phyloP scores from a whole-genome alignment of 2,329 filamentous ascomycete genomes.

The Fusarium luffae region DNA sequence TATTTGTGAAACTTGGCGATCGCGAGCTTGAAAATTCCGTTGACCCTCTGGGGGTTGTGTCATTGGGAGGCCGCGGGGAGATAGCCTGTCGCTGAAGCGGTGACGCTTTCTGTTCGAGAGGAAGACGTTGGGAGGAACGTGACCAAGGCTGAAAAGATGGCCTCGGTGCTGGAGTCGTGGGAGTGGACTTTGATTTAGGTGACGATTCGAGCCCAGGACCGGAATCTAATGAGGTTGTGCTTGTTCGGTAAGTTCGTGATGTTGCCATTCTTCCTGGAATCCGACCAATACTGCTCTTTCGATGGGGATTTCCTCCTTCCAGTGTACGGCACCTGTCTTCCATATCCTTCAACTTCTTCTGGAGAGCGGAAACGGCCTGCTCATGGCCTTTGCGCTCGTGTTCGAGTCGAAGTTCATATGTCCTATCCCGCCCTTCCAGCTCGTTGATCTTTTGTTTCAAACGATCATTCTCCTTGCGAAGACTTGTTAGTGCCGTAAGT shows the following conservation, averaged over 20 bases:
- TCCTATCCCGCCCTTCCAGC: constrained; percentile 54
- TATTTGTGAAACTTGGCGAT: constrained; percentile 44
- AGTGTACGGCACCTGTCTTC: constrained; percentile 47
- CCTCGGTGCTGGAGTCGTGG: constrained; percentile 37
- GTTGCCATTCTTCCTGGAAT: constrained; percentile 27
- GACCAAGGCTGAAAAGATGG: constrained; percentile 30
- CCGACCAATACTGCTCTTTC: constrained; percentile 37
- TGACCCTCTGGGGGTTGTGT: constrained; percentile 15
- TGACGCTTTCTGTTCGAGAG: constrained; percentile 15
- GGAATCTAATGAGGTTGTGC: constrained; percentile 27
- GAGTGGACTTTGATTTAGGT: constrained; percentile 42
- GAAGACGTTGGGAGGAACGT: constrained; percentile 34
- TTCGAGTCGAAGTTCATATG: constrained; percentile 53
- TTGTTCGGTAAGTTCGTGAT: constrained; percentile 35
- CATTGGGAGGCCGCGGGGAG: constrained; percentile 16
- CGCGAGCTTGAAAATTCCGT: constrained; percentile 35
- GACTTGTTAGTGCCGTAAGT: constrained; percentile 42
- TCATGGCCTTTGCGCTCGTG: constrained; percentile 52
- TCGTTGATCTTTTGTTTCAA: constrained; percentile 50
- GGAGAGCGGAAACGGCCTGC: constrained; percentile 49
- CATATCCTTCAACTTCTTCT: constrained; percentile 52
- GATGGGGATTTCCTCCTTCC: constrained; percentile 44
- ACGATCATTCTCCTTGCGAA: constrained; percentile 50
- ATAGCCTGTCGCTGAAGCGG: constrained; percentile 22
- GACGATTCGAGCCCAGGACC: constrained; percentile 32